These are phyloP conservation scores for Penicillium janthinellum DNA, from an alignment of 2,329 filamentous ascomycete genomes.

Conservation along the genomic window DNA sequence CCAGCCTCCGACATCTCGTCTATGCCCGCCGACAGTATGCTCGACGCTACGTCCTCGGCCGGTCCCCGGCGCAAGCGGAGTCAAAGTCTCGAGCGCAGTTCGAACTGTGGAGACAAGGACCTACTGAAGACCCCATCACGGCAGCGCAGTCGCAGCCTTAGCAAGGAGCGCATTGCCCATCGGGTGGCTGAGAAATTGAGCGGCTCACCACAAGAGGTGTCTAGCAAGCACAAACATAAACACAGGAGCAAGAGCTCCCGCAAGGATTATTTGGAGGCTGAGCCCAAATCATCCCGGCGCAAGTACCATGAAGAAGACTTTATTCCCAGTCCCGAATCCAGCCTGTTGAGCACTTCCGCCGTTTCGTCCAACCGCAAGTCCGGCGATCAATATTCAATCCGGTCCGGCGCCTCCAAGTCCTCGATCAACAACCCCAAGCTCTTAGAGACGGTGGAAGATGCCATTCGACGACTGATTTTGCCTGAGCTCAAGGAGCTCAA, in stretches of 20 bases:
- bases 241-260: slow-evolving; percentile 46
- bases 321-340: slow-evolving; percentile 61
- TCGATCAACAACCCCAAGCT: slow-evolving; percentile 92
- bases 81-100: slow-evolving; percentile 51
- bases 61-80: slow-evolving; percentile 52
- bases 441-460: slow-evolving; percentile 88
- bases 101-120: slow-evolving; percentile 38
- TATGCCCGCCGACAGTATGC: slow-evolving; percentile 72
- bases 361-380: slow-evolving; percentile 57
- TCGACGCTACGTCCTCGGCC: slow-evolving; percentile 56
- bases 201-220: slow-evolving; percentile 51
- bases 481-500: slow-evolving; percentile 91
- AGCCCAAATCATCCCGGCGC: slow-evolving; percentile 50
- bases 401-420: slow-evolving; percentile 63
- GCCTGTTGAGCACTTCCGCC: slow-evolving; percentile 60
- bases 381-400: slow-evolving; percentile 60
- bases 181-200: slow-evolving; percentile 69
- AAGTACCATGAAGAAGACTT: slow-evolving; percentile 58
- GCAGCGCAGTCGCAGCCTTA: slow-evolving; percentile 63
- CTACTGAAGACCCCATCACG: slow-evolving; percentile 62
- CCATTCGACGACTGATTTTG: slow-evolving; percentile 83
- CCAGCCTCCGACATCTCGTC: slow-evolving; percentile 84
- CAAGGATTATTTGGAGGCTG: slow-evolving; percentile 48
- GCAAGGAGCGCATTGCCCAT: slow-evolving; percentile 67
- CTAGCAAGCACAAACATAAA: slow-evolving; percentile 45